These are phyloP conservation scores for Fraxinus nigra DNA, from an alignment of 305 asterid genomes.

Conservation along the genomic window DNA sequence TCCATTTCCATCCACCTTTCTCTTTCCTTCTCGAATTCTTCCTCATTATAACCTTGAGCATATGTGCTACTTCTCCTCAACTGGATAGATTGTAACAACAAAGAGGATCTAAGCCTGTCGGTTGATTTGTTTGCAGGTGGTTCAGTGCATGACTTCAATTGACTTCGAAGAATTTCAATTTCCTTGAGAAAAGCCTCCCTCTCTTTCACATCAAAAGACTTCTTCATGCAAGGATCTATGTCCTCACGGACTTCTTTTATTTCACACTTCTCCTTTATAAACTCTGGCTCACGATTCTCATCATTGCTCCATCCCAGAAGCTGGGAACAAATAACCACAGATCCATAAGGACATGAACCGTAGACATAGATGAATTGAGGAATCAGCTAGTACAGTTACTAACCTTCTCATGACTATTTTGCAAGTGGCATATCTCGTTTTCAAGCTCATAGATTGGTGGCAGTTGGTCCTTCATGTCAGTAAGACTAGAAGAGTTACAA, in stretches of 20 bases:
- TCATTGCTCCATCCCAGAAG: conserved; percentile 51
- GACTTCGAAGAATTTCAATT: conserved; percentile 55
- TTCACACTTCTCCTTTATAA: conserved; percentile 52
- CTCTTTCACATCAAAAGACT: conserved; percentile 46
- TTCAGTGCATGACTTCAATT: conserved; percentile 50
- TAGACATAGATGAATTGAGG: neutral
- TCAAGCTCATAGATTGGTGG: conserved; percentile 43
- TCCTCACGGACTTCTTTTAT: conserved; percentile 47
- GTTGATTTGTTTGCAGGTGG: conserved; percentile 55
- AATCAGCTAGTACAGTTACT: conserved; percentile 6
- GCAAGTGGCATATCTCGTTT: conserved; percentile 23
- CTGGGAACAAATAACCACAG: conserved; percentile 34
- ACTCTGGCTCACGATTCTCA: conserved; percentile 42
- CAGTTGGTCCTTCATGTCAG: conserved; percentile 33
- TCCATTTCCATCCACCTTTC: conserved; percentile 92
- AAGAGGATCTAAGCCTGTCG: conserved; percentile 63
- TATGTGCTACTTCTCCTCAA: conserved; percentile 56
- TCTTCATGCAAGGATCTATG: conserved; percentile 13
- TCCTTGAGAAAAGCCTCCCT: conserved; percentile 69
- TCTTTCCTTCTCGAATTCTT: conserved; percentile 80
- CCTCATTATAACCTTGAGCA: conserved; percentile 41
- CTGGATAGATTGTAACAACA: conserved; percentile 78
- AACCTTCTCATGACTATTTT: conserved; percentile 42
- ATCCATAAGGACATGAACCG: neutral
- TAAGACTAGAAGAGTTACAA: conserved; percentile 31